phyloP scores from a whole-genome alignment of 2,329 filamentous ascomycete species.

The Pseudogymnoascus sp. region DNA sequence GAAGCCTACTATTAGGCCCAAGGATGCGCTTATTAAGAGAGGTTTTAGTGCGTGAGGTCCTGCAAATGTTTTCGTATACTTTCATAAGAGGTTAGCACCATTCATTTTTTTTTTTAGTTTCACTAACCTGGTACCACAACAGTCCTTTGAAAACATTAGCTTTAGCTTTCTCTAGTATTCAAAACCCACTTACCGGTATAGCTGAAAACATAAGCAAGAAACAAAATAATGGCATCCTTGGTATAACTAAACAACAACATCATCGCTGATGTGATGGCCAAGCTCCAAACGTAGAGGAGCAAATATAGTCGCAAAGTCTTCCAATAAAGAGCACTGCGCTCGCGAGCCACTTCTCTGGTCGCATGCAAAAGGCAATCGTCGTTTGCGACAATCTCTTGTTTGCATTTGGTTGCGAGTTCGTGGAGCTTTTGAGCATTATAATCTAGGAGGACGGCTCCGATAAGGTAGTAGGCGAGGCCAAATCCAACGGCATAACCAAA shows the following conservation, averaged over 20 bases:
- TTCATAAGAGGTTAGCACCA: not conserved
- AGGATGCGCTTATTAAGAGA: slow-evolving; percentile 36
- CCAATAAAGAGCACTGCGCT: slow-evolving; percentile 40
- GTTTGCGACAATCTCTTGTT: slow-evolving; percentile 37
- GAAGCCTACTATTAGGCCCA: slow-evolving; percentile 41
- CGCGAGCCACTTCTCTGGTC: slow-evolving; percentile 15
- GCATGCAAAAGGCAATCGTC: slow-evolving; percentile 36
- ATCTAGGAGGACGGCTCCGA: slow-evolving; percentile 49
- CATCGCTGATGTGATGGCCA: slow-evolving; percentile 42
- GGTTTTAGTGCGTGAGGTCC: slow-evolving; percentile 43
- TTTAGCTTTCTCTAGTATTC: no score
- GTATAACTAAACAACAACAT: slow-evolving; percentile 42
- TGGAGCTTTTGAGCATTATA: slow-evolving; percentile 45
- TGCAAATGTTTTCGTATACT: slow-evolving; percentile 43
- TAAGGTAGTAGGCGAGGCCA: slow-evolving; percentile 49
- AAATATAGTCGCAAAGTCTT: slow-evolving; percentile 41
- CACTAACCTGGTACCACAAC: slow-evolving; percentile 39
- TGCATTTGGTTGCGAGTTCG: slow-evolving; percentile 33
- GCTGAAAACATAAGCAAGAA: no score
- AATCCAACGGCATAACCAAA: slow-evolving; percentile 38
- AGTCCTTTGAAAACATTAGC: slow-evolving; percentile 42
- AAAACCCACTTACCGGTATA: no score
- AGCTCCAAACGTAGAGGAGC: slow-evolving; percentile 44
- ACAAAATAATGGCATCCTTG: slow-evolving; percentile 29
- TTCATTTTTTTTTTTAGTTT: not conserved